Evolutionary conservation across 2,329 filamentous ascomycete species (phyloP), one percentile per base, ranked within the genome.

Genomic region (Allantophomopsis cytisporea): DNA sequence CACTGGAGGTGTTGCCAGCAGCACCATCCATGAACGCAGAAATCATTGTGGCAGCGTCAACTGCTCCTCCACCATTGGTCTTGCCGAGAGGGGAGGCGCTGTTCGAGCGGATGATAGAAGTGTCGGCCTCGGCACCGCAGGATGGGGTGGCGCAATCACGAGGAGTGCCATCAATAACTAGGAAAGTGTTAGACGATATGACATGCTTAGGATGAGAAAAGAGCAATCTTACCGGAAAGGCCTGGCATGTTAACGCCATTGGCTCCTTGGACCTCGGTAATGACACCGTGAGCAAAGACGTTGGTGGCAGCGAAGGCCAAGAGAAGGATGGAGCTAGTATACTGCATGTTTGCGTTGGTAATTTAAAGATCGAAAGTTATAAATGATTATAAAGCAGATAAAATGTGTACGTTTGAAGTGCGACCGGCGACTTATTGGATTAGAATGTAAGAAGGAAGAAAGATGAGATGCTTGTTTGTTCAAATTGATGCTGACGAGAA

Each of bases 121-220:
- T 82, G 53, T 83, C 78, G 43, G 69, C 73, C 55, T 82, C 70
- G n/a, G 76, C 69, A 42, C 77, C 78, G 53, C 76, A 81, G 35
- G 55, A 46, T 48, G 76, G 73, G 50, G 62, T 63, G 38, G 71
- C 63, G 57, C 76, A 82, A 60, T 82, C 76, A 52, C 78, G 75
- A 38, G 76, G 78, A 45, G 77, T 81, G 50, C 76, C 76, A 44
- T 82, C 76, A 36, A 65, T 63, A 46, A 80, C 72, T 66, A 37
- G 23, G 7, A 21, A 28, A 10, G 11, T 28, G 23, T 28, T 28
- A 28, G 31, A 43, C 36, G 35, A 35, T 16, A 28, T 28, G 23
- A 12, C 3, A 8, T 28, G 5, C 3, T 28, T 28, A 12, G 18
- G 18, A 4, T 7, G 18, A 15, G 28, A n/a, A 14, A 20, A 13